Base-by-base conservation (phyloP, 345 rosid genomes). In the Salix viminalis region DNA sequence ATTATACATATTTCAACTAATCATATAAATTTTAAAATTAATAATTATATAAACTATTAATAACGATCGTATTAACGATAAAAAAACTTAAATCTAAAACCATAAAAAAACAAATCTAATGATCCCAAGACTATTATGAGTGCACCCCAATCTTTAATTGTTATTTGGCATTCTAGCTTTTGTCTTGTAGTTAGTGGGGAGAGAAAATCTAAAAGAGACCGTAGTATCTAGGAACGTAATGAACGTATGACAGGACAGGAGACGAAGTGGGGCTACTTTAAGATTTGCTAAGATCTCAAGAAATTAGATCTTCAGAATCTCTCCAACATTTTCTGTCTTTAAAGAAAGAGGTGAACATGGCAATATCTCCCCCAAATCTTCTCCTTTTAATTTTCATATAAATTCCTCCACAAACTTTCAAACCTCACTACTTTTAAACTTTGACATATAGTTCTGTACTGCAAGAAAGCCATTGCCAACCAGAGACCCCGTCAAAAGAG, bases 201-300 rank as follows among this genome's bases (percentile, higher is more conserved):
- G 41, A 32, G 69, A 65, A 26, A 65, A 65, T 28, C 41, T 21
- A 14, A 65, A 5, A 15, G 61, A 39, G 61, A 39, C 4, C 14
- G 19, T 14, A 21, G 44, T 11, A 19, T 66, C 34, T 15, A 13
- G 6, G 24, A 24, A 71, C 8, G 34, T 9, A 70, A 13, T 14
- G 24, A 24, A 71, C 8, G 34, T 4, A 70, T 78, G 85, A 80
- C 75, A 23, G 67, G 85, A 85, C 86, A 72, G 71, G 28, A 69
- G 75, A 71, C 83, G 81, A 72, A 60, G 84, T 76, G 81, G 88
- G 83, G 30, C 79, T 37, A 15, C 74, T 56, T 61, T 39, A 42
- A 82, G 89, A 86, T 86, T 79, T 86, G 82, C 79, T 62, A 80
- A 86, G 85, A 86, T 86, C 87, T 86, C 79, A 77, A 68, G 79